phyloP scores from a whole-genome alignment of 1,139 yeast genomes.

The Candida glucosophila region DNA sequence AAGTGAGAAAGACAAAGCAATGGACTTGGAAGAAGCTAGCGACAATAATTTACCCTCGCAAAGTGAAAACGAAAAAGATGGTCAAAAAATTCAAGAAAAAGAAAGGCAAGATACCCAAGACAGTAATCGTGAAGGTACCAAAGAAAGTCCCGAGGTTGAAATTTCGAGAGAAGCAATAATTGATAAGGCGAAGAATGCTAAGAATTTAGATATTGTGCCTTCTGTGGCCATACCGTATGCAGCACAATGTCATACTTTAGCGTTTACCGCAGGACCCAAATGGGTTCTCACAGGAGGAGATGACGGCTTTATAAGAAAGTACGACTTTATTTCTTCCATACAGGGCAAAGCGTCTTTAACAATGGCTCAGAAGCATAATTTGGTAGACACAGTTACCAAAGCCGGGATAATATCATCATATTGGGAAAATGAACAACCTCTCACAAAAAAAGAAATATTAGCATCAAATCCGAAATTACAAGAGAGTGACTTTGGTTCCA shows the following conservation, averaged over 20 bases:
- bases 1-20: neutral
- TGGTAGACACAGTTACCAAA: constrained; percentile 75
- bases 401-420: constrained; percentile 80
- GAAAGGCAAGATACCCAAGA: constrained; percentile 5
- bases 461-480: constrained; percentile 35
- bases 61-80: constrained; percentile 10
- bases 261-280: constrained; percentile 74
- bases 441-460: constrained; percentile 33
- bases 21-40: neutral
- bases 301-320: constrained; percentile 88
- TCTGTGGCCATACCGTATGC: constrained; percentile 68
- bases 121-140: constrained; percentile 5
- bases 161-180: constrained; percentile 29
- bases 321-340: constrained; percentile 76
- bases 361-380: constrained; percentile 82
- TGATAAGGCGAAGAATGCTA: constrained; percentile 36
- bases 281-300: constrained; percentile 95
- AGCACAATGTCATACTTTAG: constrained; percentile 64
- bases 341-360: constrained; percentile 89
- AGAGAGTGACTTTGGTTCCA: constrained; percentile 32
- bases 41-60: neutral
- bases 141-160: constrained; percentile 1
- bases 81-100: constrained; percentile 9
- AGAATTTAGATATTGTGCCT: constrained; percentile 52
- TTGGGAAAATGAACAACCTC: constrained; percentile 95